Evolutionary conservation across 768 basidiomycete genomes (phyloP).

Genomic region (Lanmaoa pseudosensibilis): DNA sequence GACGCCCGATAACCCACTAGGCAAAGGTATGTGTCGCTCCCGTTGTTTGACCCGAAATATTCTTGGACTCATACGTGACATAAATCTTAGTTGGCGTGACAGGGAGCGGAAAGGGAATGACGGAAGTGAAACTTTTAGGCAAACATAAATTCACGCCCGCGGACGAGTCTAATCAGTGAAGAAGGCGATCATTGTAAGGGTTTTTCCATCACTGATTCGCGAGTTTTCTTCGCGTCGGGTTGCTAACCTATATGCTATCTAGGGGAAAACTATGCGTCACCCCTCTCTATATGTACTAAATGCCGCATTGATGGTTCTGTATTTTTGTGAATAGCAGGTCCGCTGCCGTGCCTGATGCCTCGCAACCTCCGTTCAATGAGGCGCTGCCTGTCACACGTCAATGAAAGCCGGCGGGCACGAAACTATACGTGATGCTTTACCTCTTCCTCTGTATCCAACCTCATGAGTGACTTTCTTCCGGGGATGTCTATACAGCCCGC

Average conservation of each 20-base stretch:
- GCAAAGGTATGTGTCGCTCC: constrained; percentile 60
- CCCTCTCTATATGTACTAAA: constrained; percentile 24
- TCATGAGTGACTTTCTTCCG: constrained; percentile 22
- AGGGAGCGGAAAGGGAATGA: constrained; percentile 88
- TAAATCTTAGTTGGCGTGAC: constrained; percentile 76
- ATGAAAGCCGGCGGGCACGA: constrained; percentile 13
- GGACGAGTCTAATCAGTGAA: constrained; percentile 44
- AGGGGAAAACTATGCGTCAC: constrained; percentile 20
- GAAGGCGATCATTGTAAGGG: constrained; percentile 10
- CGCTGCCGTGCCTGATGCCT: constrained; percentile 12
- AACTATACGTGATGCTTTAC: constrained; percentile 28
- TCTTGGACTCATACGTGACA: constrained; percentile 15
- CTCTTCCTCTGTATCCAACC: constrained; percentile 21
- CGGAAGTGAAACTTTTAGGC: constrained; percentile 59
- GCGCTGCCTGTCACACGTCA: constrained; percentile 16
- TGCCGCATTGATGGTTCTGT: constrained; percentile 27
- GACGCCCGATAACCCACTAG: constrained; percentile 89
- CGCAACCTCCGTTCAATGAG: constrained; percentile 10
- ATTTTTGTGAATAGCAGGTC: constrained; percentile 28
- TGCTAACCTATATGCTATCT: constrained; percentile 11
- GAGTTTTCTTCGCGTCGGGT: not conserved
- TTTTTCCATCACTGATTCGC: not conserved
- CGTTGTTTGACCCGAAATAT: not conserved
- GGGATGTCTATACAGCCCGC: constrained; percentile 18
- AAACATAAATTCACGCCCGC: constrained; percentile 72